Evolutionary conservation across 2,329 filamentous ascomycete species (phyloP).

Genomic region (Ophiosphaerella narmari): DNA sequence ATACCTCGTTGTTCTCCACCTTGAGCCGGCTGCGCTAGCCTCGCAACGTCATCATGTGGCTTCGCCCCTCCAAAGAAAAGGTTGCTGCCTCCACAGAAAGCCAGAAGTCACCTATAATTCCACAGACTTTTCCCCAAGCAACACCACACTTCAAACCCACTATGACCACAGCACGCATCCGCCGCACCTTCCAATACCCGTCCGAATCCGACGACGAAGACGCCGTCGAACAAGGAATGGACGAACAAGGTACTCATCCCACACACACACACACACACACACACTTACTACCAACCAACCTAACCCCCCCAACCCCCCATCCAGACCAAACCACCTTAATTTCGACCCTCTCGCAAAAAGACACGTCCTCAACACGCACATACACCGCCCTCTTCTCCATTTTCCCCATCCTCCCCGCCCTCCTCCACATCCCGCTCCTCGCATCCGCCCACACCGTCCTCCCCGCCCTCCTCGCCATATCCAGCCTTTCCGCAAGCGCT

Average conservation of each 20-base stretch:
- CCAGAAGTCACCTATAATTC: neutral
- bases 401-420: slow-evolving; percentile 61
- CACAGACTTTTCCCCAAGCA: neutral
- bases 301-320: neutral
- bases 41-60: too few species aligned
- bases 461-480: slow-evolving; percentile 58
- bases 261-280: neutral
- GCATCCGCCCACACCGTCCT: slow-evolving; percentile 59
- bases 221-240: slow-evolving; percentile 65
- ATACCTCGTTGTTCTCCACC: too few species aligned
- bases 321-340: slow-evolving; percentile 37
- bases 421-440: slow-evolving; percentile 61
- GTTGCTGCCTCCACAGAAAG: neutral
- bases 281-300: neutral
- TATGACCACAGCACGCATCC: slow-evolving; percentile 66
- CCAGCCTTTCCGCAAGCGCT: slow-evolving; percentile 65
- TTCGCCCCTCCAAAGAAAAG: too few species aligned
- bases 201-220: slow-evolving; percentile 59
- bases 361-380: slow-evolving; percentile 48
- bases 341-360: slow-evolving; percentile 42
- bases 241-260: slow-evolving; percentile 68
- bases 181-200: slow-evolving; percentile 79
- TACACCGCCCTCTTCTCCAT: slow-evolving; percentile 61
- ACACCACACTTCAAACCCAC: neutral
- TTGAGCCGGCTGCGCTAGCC: too few species aligned